phyloP scores from a whole-genome alignment of 768 basidiomycete genomes.

The Collybia nuda region DNA sequence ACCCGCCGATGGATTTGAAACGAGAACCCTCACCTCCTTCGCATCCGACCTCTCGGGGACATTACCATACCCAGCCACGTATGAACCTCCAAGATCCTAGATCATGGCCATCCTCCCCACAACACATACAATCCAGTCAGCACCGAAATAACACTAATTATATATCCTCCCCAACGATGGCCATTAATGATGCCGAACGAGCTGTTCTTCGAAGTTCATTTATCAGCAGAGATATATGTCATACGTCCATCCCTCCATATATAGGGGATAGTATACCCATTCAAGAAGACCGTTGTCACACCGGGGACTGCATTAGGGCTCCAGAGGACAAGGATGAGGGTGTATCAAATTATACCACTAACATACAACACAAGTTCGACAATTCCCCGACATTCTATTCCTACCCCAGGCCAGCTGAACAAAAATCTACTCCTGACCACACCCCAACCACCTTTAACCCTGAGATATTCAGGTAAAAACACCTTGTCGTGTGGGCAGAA shows the following conservation, averaged over 20 bases:
- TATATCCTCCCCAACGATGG: neutral
- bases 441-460: neutral
- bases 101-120: neutral
- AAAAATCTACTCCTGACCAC: neutral
- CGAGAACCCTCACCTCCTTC: too few species aligned
- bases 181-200: neutral
- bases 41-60: too few species aligned
- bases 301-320: neutral
- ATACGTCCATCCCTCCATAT: constrained; percentile 12
- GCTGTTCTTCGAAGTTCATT: constrained; percentile 2
- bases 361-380: constrained; percentile 6
- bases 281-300: too few species aligned
- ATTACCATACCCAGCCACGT: too few species aligned
- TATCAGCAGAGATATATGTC: constrained; percentile 15
- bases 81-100: too few species aligned
- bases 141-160: neutral
- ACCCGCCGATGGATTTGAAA: too few species aligned
- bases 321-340: neutral
- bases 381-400: neutral
- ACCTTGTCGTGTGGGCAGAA: too few species aligned
- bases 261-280: neutral
- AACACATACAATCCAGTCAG: neutral
- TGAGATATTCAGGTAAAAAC: neutral
- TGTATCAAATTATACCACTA: constrained; percentile 1
- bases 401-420: neutral